Base-by-base conservation (phyloP, 2,329 filamentous ascomycete species). In the Celoporthe dispersa region DNA sequence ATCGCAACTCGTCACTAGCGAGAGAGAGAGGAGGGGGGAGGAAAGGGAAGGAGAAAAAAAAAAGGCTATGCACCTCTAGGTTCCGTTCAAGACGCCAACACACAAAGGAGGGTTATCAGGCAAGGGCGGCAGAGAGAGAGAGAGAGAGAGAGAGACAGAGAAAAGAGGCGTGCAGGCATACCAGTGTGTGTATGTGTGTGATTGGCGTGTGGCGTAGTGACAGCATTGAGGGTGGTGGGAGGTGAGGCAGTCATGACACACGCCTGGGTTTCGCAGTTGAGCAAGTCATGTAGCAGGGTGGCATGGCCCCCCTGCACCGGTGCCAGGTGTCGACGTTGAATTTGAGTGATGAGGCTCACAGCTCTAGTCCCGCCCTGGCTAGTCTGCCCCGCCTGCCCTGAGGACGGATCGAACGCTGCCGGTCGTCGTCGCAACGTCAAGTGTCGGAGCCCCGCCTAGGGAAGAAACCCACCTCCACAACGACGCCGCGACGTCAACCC, bases 181-280 rank as follows among this genome's bases (percentile, higher is more conserved):
- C 28, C 37, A 51, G 16, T 22, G 22, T 48, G 16, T 37, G 37
- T 7, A 22, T 19, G 53, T 31, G 53, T 33, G 28, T 57, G 57
- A 60, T n/a, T 35, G 57, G 57, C 57, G 57, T 37, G 33, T 60
- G 62, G 28, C 37, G 35, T 14, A 25, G 39, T 25, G 70, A 63
- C 73, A 72, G 77, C 75, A 77, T 79, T 75, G 77, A 75, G 71
- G 73, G 73, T 71, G 73, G 74, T 68, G 76, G 77, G 73, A 74
- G 74, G 75, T 80, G 79, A 80, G 75, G 78, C 79, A 80, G 63
- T 73, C 70, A 72, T 80, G 77, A 74, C 75, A 80, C 79, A 76
- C 66, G 68, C 74, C 73, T 70, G 68, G 67, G 78, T 80, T 80
- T 80, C 78, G 78, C 68, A 68, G 57, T 65, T 68, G 65, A 64